phyloP scores from a whole-genome alignment of 192 early-diverging fungal species.

The Diversispora eburnea region DNA sequence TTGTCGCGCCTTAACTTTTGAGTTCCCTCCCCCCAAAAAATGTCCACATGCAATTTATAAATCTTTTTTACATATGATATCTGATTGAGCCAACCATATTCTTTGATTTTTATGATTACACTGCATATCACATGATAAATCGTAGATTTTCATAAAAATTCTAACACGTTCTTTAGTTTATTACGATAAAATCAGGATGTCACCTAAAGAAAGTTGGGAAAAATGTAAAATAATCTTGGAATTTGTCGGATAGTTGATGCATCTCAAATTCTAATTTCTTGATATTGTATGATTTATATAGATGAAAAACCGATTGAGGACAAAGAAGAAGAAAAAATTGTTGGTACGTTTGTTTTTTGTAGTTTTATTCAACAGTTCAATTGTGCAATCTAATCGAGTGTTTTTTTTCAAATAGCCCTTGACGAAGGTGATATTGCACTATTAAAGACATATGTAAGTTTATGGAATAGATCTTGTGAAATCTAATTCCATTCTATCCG shows the following conservation, averaged over 20 bases:
- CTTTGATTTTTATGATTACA: too few relatives aligned
- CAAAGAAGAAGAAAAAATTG: constrained; percentile 80
- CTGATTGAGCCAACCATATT: too few relatives aligned
- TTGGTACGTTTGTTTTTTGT: constrained; percentile 43
- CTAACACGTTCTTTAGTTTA: too few relatives aligned
- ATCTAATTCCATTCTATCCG: background rate
- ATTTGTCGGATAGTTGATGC: background rate
- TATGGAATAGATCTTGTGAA: background rate
- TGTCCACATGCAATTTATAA: too few relatives aligned
- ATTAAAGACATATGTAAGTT: constrained; percentile 84
- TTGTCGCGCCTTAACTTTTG: constrained; percentile 11
- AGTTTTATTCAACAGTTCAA: background rate
- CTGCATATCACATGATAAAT: too few relatives aligned
- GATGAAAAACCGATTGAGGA: constrained; percentile 80
- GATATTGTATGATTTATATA: constrained; percentile 28
- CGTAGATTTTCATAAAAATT: too few relatives aligned
- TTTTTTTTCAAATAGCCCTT: constrained; percentile 50
- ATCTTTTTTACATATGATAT: too few relatives aligned
- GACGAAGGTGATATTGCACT: constrained; percentile 92
- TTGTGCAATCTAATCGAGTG: background rate
- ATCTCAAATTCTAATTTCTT: background rate
- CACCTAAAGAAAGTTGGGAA: constrained; percentile 96
- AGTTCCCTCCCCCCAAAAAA: too few relatives aligned
- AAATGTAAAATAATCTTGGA: constrained; percentile 68
- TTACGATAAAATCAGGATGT: constrained; percentile 46